phyloP scores from a whole-genome alignment of 2,329 filamentous ascomycete genomes.

The Pseudogymnoascus sp. region DNA sequence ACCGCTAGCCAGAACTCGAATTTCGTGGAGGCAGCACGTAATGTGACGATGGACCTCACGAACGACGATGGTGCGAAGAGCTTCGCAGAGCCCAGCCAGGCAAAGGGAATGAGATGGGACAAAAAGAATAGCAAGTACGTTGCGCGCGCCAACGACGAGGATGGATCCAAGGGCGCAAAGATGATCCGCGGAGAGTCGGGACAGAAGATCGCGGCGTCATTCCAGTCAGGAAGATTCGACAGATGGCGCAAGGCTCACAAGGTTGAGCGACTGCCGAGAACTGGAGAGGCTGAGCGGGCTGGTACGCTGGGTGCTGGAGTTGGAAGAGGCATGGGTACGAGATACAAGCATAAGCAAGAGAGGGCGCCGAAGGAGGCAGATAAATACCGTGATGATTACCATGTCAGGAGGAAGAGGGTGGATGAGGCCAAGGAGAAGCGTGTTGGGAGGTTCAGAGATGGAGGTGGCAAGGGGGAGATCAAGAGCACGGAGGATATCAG shows the following conservation, averaged over 20 bases:
- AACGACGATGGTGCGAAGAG: constrained; percentile 77
- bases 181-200: constrained; percentile 85
- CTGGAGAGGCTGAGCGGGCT: constrained; percentile 68
- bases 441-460: constrained; percentile 64
- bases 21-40: constrained; percentile 82
- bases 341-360: constrained; percentile 80
- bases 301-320: constrained; percentile 27
- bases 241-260: constrained; percentile 84
- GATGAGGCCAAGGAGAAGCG: constrained; percentile 80
- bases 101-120: constrained; percentile 83
- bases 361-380: constrained; percentile 89
- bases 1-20: constrained; percentile 47
- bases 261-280: constrained; percentile 65
- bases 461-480: constrained; percentile 67
- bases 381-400: constrained; percentile 83
- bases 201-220: constrained; percentile 89
- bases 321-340: constrained; percentile 37
- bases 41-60: constrained; percentile 82
- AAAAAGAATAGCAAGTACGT: constrained; percentile 97
- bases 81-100: constrained; percentile 67
- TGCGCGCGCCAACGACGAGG: constrained; percentile 81
- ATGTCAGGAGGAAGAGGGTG: constrained; percentile 82
- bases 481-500: constrained; percentile 76
- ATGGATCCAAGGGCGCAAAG: constrained; percentile 65
- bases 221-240: constrained; percentile 90